These are phyloP conservation scores for Trichosporon inkin DNA, from an alignment of 1,284 basidiomycete genomes.

Conservation along the genomic window DNA sequence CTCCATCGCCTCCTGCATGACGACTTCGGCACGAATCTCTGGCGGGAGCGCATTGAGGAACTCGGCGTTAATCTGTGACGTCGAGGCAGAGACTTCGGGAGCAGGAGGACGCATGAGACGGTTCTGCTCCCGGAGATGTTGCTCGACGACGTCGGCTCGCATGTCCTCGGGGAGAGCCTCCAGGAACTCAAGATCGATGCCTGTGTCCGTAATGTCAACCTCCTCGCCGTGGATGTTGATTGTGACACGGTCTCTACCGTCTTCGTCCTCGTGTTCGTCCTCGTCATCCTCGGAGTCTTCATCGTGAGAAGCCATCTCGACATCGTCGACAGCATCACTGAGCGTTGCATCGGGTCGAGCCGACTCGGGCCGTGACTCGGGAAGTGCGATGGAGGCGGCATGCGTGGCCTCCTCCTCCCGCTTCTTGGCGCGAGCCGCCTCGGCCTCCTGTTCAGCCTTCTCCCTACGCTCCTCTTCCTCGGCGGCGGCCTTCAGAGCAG, in stretches of 20 bases:
- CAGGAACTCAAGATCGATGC: slow-evolving; percentile 96
- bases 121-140: slow-evolving; percentile 77
- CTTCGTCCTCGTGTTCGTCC: slow-evolving; percentile 8
- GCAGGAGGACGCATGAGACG: slow-evolving; percentile 58
- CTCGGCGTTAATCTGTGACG: slow-evolving; percentile 86
- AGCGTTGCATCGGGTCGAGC: slow-evolving; percentile 54
- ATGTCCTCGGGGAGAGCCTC: slow-evolving; percentile 98
- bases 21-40: slow-evolving; percentile 92
- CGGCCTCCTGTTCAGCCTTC: slow-evolving; percentile 37
- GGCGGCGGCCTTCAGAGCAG: slow-evolving; percentile 57
- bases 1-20: slow-evolving; percentile 88
- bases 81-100: slow-evolving; percentile 62
- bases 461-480: slow-evolving; percentile 45
- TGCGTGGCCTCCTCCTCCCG: slow-evolving; percentile 21
- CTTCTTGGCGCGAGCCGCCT: slow-evolving; percentile 20
- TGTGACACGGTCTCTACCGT: slow-evolving; percentile 57
- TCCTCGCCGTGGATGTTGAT: slow-evolving; percentile 84
- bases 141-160: slow-evolving; percentile 96
- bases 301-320: slow-evolving; percentile 63
- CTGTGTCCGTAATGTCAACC: slow-evolving; percentile 98
- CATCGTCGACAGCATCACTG: slow-evolving; percentile 52
- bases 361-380: slow-evolving; percentile 50
- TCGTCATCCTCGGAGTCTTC: slow-evolving; percentile 38
- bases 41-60: slow-evolving; percentile 95
- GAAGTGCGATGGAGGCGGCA: slow-evolving; percentile 27